Base-by-base conservation (phyloP, 2,329 filamentous ascomycete genomes). In the Nemania abortiva region DNA sequence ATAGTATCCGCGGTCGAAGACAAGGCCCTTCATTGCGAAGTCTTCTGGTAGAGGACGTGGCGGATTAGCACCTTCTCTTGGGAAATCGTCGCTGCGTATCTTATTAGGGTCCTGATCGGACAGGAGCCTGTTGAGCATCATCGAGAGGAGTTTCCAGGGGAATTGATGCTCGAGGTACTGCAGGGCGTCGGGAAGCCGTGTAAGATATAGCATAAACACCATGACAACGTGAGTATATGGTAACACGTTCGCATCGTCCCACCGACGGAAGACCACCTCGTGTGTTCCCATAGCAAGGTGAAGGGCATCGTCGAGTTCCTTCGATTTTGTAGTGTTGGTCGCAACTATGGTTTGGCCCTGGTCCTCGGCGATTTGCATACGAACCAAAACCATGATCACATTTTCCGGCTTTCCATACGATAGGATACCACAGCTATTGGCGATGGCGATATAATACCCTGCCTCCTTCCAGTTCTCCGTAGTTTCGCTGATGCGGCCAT, bases 21-120 rank as follows among this genome's bases (percentile, higher is more conserved):
- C 77, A 1, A 92, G 80, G 0, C 91, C 91, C 0, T 90, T 84
- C 64, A 93, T 84, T 0, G 87, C 84, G 71, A 88, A 92, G 69
- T 94, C 92, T 57, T 94, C 92, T 0, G 90, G 90, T 0, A 94
- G 77, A 0, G 91, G 90, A 0, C 85, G 82, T 1, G 83, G 83
- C 0, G 83, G 77, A 34, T 82, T 79, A 47, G 81, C 81, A 1
- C 82, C 82, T 2, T 81, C 81, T 0, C 79, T 75, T 0, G 87
- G 87, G 65, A 92, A 89, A 0, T 79, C 74, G 1, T 75, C 77
- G 34, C 75, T 81, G 37, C 81, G 79, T 68, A 88, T 79, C 29
- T 82, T 76, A 3, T 75, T 71, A 53, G 79, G 75, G 1, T 72
- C 52, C 2, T 78, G 64, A 18, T 74, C 78, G 9, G 74, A 69